phyloP scores from a whole-genome alignment of 441 rosid genomes.

The Bruguiera hainesii region DNA sequence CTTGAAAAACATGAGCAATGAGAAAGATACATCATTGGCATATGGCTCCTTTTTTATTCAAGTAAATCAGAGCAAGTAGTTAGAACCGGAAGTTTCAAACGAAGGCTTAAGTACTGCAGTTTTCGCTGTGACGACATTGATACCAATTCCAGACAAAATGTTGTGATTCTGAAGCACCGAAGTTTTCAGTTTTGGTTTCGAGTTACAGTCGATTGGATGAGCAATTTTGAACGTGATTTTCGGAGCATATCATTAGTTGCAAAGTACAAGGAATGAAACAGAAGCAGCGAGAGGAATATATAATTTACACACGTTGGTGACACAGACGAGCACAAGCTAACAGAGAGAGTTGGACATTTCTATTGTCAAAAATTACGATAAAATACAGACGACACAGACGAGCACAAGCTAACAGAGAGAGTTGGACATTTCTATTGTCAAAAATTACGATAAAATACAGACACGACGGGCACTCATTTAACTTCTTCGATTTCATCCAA shows the following conservation, averaged over 20 bases:
- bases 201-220: neutral
- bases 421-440: conserved; percentile 16
- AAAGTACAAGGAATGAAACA: conserved; percentile 1
- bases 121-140: too few relatives aligned
- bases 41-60: too few relatives aligned
- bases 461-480: conserved; percentile 31
- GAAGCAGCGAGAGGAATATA: conserved; percentile 23
- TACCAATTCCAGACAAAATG: too few relatives aligned
- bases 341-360: conserved; percentile 10
- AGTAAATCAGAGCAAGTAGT: too few relatives aligned
- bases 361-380: conserved; percentile 30
- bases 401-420: conserved; percentile 23
- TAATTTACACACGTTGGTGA: conserved; percentile 26
- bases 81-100: too few relatives aligned
- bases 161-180: too few relatives aligned
- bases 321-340: conserved; percentile 27
- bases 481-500: conserved; percentile 85
- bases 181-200: too few relatives aligned
- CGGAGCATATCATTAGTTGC: conserved; percentile 4
- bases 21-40: too few relatives aligned
- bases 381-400: conserved; percentile 17
- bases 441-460: conserved; percentile 26
- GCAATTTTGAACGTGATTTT: conserved; percentile 4
- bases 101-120: too few relatives aligned
- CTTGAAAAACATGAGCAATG: too few relatives aligned